Conservation (phyloP, 129 eudicot species). For the Flaveria sonorensis region DNA sequence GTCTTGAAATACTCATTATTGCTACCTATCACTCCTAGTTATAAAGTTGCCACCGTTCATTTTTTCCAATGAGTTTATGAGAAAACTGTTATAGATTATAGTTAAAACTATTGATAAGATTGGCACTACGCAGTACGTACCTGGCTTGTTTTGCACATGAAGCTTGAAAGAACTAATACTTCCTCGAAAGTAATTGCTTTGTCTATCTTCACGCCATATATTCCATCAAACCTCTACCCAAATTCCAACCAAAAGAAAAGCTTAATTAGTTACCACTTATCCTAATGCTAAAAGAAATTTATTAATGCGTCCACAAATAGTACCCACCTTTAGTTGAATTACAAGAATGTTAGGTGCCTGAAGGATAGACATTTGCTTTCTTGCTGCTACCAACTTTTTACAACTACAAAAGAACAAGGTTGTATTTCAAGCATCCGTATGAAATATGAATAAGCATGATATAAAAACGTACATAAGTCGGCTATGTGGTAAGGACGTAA, state of each 20-base stretch:
- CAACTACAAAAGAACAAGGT: constrained; percentile 63
- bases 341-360: constrained; percentile 97
- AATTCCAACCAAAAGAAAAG: constrained; percentile 27
- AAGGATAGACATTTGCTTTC: constrained; percentile 92
- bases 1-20: constrained; percentile 6
- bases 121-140: constrained; percentile 43
- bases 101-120: background rate
- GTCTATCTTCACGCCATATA: constrained; percentile 83
- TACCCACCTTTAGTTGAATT: constrained; percentile 78
- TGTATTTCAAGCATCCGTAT: constrained; percentile 26
- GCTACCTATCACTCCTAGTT: background rate
- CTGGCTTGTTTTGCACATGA: constrained; percentile 92
- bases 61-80: constrained; percentile 5
- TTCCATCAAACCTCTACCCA: constrained; percentile 85
- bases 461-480: constrained; percentile 4
- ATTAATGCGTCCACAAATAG: background rate
- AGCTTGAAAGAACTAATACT: constrained; percentile 76
- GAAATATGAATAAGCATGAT: constrained; percentile 1
- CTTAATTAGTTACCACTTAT: constrained; percentile 21
- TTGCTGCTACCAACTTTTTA: constrained; percentile 83
- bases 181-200: constrained; percentile 84
- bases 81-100: background rate
- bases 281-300: background rate
- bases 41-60: constrained; percentile 11
- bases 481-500: background rate